These are phyloP conservation scores for Nitzschia sp. DNA, from an alignment of 108 stramenopile species.

Conservation along the genomic window DNA sequence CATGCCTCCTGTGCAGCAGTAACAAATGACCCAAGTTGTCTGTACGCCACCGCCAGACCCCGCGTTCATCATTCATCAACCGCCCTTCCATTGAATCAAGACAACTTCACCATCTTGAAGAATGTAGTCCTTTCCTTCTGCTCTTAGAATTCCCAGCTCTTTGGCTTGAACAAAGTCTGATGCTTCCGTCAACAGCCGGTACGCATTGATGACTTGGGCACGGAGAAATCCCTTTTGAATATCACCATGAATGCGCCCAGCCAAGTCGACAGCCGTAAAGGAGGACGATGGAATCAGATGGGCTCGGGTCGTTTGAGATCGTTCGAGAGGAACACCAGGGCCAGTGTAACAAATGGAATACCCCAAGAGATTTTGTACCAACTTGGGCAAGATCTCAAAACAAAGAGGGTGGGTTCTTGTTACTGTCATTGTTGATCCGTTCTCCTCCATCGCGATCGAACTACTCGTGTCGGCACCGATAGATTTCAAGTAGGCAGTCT, in stretches of 20 bases:
- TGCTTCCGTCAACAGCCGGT: constrained; percentile 42
- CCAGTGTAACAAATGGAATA: constrained; percentile 59
- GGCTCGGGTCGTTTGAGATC: constrained; percentile 66
- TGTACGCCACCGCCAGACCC: too few relatives aligned
- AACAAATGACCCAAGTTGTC: too few relatives aligned
- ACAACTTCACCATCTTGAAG: constrained; percentile 87
- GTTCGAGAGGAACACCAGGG: constrained; percentile 64
- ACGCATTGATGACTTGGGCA: constrained; percentile 71
- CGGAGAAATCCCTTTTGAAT: constrained; percentile 91
- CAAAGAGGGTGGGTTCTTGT: constrained; percentile 19
- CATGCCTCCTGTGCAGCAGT: too few relatives aligned
- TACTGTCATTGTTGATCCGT: too few relatives aligned
- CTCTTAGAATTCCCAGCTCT: constrained; percentile 71
- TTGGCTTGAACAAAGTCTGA: constrained; percentile 68
- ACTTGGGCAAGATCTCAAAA: constrained; percentile 42
- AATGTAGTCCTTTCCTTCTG: constrained; percentile 88
- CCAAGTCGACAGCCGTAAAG: constrained; percentile 50
- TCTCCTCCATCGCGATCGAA: too few relatives aligned
- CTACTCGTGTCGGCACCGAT: constrained; percentile 46
- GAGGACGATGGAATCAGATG: constrained; percentile 39
- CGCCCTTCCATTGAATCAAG: constrained; percentile 73
- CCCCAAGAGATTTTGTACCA: constrained; percentile 49
- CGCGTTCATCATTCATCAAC: background rate
- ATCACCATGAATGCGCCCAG: constrained; percentile 85
- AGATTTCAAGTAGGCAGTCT: constrained; percentile 60